Conservation (phyloP, 2,329 filamentous ascomycete species). For the Aureobasidium lini region DNA sequence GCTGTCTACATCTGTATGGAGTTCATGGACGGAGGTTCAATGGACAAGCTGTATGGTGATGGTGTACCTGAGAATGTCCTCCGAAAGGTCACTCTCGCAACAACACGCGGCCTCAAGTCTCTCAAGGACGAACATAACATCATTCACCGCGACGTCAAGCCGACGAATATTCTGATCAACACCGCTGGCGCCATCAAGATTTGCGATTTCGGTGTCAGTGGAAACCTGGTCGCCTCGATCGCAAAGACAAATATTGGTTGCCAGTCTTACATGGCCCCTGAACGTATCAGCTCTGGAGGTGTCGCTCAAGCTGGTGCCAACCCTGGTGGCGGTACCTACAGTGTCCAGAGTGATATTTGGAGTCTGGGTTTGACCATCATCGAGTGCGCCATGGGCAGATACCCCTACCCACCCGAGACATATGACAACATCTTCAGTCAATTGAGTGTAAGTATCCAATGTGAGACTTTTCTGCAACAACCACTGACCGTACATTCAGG, state of each 20-base stretch:
- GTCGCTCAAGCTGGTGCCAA: slow-evolving; percentile 63
- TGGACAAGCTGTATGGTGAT: slow-evolving; percentile 89
- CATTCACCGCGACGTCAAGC: slow-evolving; percentile 97
- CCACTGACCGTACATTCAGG: slow-evolving; percentile 47
- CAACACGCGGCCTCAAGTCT: slow-evolving; percentile 82
- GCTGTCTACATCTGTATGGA: slow-evolving; percentile 99
- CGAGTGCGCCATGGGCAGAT: slow-evolving; percentile 88
- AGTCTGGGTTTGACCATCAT: slow-evolving; percentile 90
- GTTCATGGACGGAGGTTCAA: slow-evolving; percentile 97
- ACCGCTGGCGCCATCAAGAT: slow-evolving; percentile 89
- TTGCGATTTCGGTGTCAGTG: slow-evolving; percentile 95
- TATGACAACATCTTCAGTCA: slow-evolving; percentile 99
- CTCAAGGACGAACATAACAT: slow-evolving; percentile 98
- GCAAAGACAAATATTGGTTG: slow-evolving; percentile 98
- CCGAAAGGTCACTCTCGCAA: slow-evolving; percentile 82
- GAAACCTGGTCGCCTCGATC: slow-evolving; percentile 93
- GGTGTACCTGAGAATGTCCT: slow-evolving; percentile 85
- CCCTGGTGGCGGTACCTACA: slow-evolving; percentile 76
- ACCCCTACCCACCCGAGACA: slow-evolving; percentile 94
- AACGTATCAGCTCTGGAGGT: slow-evolving; percentile 83
- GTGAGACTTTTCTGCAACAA: background rate
- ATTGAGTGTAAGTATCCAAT: slow-evolving; percentile 65
- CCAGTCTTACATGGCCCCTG: slow-evolving; percentile 98
- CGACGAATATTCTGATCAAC: slow-evolving; percentile 96
- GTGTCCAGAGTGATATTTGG: slow-evolving; percentile 97